A percentile compares a stretch with the other conserved stretches of the same genome.
phyloP scores from a whole-genome alignment of 495 filamentous ascomycete genomes.

The Staphylotrichum tortipilum region DNA sequence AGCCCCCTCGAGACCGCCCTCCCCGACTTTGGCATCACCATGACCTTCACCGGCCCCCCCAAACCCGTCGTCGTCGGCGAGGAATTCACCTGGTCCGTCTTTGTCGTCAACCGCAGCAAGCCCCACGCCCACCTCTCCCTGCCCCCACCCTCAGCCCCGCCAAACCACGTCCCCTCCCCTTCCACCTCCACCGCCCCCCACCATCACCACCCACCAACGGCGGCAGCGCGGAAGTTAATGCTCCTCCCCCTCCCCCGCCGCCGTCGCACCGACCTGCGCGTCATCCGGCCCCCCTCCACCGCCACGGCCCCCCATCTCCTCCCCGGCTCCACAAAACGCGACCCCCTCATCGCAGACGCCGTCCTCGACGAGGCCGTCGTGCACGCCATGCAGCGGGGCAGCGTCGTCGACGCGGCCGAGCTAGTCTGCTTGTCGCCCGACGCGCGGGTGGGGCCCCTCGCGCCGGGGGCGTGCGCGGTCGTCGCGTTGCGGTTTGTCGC shows the following conservation, averaged over 20 bases:
- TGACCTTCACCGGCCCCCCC: slow-evolving; percentile 59
- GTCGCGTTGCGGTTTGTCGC: slow-evolving; percentile 74
- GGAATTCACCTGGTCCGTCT: slow-evolving; percentile 76
- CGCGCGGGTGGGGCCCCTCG: slow-evolving; percentile 69
- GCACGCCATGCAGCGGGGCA: slow-evolving; percentile 71
- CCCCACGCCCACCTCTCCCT: not conserved
- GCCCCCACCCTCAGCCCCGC: not conserved
- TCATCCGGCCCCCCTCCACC: slow-evolving; percentile 45
- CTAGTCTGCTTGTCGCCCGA: slow-evolving; percentile 77
- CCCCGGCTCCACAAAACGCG: not conserved
- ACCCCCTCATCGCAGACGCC: slow-evolving; percentile 54
- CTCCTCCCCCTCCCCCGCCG: slow-evolving; percentile 71
- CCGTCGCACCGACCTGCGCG: slow-evolving; percentile 58
- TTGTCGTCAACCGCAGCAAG: slow-evolving; percentile 73
- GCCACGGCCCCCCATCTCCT: too few species aligned
- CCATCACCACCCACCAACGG: not conserved
- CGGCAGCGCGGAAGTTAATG: slow-evolving; percentile 59
- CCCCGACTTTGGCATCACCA: slow-evolving; percentile 60
- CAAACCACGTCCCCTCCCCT: not conserved
- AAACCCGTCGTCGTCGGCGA: slow-evolving; percentile 53
- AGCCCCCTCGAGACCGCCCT: slow-evolving; percentile 38
- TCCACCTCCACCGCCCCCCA: not conserved
- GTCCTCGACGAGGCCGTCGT: slow-evolving; percentile 79
- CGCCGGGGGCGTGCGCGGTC: slow-evolving; percentile 69
- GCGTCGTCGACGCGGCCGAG: slow-evolving; percentile 61